Percentiles rank a stretch among this genome's conserved stretches.
These are phyloP conservation scores for Crassisporium funariophilum DNA, from an alignment of 768 basidiomycete genomes.

Conservation along the genomic window DNA sequence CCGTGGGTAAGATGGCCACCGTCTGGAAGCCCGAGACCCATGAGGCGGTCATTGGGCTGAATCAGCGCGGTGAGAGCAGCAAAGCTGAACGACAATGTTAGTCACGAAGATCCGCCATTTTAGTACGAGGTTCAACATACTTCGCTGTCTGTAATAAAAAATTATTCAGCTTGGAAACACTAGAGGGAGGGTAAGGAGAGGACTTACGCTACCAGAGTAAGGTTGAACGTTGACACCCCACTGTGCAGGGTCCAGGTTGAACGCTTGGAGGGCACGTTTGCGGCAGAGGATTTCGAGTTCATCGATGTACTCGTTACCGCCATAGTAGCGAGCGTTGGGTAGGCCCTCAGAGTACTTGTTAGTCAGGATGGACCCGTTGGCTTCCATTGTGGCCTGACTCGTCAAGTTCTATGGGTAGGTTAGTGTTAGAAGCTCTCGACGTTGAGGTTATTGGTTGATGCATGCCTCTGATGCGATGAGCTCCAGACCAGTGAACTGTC, in stretches of 20 bases:
- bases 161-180: not conserved
- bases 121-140: constrained; percentile 51
- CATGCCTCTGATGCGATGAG: constrained; percentile 97
- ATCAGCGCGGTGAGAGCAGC: constrained; percentile 95
- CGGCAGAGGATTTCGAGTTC: constrained; percentile 94
- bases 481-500: constrained; percentile 96
- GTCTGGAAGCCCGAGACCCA: constrained; percentile 98
- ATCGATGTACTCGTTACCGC: constrained; percentile 97
- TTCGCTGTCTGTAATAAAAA: constrained; percentile 71
- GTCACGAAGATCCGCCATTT: constrained; percentile 15
- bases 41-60: constrained; percentile 96
- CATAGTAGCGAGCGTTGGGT: constrained; percentile 95
- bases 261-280: constrained; percentile 93
- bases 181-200: not conserved
- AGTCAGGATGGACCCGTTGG: constrained; percentile 97
- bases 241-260: constrained; percentile 87
- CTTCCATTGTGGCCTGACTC: constrained; percentile 93
- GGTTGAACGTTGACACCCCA: constrained; percentile 99
- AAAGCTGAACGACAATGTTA: constrained; percentile 58
- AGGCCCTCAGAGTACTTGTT: constrained; percentile 99
- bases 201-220: constrained; percentile 86
- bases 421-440: constrained; percentile 1
- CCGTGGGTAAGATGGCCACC: constrained; percentile 98
- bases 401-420: constrained; percentile 81
- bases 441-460: not conserved